Conservation (phyloP, 768 basidiomycete species). For the Agrocybe pediades region DNA sequence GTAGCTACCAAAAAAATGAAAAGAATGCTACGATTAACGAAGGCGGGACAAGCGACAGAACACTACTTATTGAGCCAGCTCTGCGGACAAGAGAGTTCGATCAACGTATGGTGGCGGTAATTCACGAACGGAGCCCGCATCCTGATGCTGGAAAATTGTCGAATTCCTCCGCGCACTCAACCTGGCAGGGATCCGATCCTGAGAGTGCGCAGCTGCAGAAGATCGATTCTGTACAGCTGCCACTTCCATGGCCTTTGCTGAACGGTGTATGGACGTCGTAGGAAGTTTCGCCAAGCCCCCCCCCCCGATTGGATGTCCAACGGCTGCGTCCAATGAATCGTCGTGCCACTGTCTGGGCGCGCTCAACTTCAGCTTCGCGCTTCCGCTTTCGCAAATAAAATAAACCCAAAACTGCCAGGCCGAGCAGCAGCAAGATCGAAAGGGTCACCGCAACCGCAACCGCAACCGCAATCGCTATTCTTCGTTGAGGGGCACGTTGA, state of each 20-base stretch:
- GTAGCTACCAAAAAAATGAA: too few species aligned
- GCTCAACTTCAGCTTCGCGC: constrained; percentile 7
- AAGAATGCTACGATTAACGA: too few species aligned
- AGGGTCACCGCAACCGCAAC: constrained; percentile 13
- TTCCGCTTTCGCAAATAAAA: constrained; percentile 9
- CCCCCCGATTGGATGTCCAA: background rate
- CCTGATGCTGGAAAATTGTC: constrained; percentile 12
- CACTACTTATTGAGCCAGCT: too few species aligned
- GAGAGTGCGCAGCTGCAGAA: background rate
- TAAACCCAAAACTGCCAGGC: constrained; percentile 3
- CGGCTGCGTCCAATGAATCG: constrained; percentile 3
- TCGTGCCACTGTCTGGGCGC: background rate
- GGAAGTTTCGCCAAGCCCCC: constrained; percentile 11
- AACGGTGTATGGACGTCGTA: constrained; percentile 9
- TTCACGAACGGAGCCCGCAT: constrained; percentile 9
- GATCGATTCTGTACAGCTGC: background rate
- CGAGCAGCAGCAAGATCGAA: constrained; percentile 6
- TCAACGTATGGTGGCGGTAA: constrained; percentile 14
- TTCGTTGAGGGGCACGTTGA: constrained; percentile 2
- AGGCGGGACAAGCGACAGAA: too few species aligned
- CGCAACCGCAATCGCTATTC: constrained; percentile 4
- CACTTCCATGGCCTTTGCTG: constrained; percentile 7
- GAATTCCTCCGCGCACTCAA: background rate
- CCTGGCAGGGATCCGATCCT: background rate
- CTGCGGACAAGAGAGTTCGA: too few species aligned